Evolutionary conservation across 495 filamentous ascomycete species (phyloP).

Genomic region (Hypoxylon trugodes): DNA sequence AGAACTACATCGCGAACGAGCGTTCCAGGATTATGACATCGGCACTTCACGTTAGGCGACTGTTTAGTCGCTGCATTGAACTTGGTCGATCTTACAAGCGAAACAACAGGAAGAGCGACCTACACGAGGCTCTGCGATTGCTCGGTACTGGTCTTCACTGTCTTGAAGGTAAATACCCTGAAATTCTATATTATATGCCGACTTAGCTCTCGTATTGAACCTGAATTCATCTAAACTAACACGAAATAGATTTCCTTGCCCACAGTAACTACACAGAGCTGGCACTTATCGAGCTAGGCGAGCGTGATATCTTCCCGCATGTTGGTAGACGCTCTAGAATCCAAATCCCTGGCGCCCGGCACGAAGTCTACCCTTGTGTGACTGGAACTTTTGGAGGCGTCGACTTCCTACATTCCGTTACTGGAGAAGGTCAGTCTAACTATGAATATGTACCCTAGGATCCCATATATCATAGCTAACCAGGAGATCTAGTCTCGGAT

Average conservation of each 20-base stretch:
- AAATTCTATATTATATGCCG: background rate
- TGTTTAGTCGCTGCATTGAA: slow-evolving; percentile 75
- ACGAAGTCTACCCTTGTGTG: slow-evolving; percentile 76
- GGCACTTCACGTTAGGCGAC: slow-evolving; percentile 73
- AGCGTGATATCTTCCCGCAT: slow-evolving; percentile 81
- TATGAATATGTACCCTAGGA: background rate
- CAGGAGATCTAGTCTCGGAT: slow-evolving; percentile 67
- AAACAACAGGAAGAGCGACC: slow-evolving; percentile 70
- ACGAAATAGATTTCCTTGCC: slow-evolving; percentile 74
- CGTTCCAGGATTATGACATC: slow-evolving; percentile 75
- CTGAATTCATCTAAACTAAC: slow-evolving; percentile 17
- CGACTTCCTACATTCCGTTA: slow-evolving; percentile 84
- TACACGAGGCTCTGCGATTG: slow-evolving; percentile 84
- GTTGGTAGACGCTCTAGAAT: slow-evolving; percentile 76
- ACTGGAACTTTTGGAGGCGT: slow-evolving; percentile 94
- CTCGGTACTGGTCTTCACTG: slow-evolving; percentile 89
- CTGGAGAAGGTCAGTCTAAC: slow-evolving; percentile 68
- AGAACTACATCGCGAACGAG: slow-evolving; percentile 92
- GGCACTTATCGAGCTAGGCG: slow-evolving; percentile 83
- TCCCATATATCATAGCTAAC: slow-evolving; percentile 3
- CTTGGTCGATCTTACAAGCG: slow-evolving; percentile 74
- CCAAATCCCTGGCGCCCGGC: slow-evolving; percentile 67
- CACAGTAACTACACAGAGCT: slow-evolving; percentile 93
- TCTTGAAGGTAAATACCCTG: slow-evolving; percentile 70
- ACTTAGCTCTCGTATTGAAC: background rate